These are phyloP conservation scores for Endotrypanum monterogeii DNA, from an alignment of 208 protist species.

Conservation along the genomic window DNA sequence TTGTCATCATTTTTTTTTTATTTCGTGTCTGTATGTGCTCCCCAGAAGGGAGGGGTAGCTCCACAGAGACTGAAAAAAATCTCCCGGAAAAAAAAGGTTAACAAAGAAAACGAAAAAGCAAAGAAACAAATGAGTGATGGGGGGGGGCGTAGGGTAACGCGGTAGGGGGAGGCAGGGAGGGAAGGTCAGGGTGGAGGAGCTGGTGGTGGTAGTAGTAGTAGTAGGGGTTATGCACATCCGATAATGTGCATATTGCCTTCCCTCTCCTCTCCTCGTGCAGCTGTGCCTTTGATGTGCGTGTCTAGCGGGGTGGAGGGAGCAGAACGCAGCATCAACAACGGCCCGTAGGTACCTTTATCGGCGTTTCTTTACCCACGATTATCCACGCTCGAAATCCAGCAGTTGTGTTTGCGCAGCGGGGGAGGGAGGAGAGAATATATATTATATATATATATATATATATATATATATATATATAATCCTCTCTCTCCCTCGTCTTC, in stretches of 20 bases:
- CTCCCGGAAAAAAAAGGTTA: not conserved
- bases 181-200: no score
- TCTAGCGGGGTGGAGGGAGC: not conserved
- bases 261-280: not conserved
- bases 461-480: not conserved
- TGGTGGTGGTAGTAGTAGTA: no score
- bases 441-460: no score
- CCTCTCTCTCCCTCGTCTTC: no score
- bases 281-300: not conserved
- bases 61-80: no score
- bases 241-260: not conserved
- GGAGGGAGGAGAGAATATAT: not conserved
- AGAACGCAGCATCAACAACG: not conserved
- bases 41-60: no score
- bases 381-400: not conserved
- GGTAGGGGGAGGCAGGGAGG: not conserved
- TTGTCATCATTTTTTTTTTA: no score
- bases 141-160: no score
- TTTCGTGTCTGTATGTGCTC: no score
- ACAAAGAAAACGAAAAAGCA: not conserved
- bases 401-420: not conserved
- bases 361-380: not conserved
- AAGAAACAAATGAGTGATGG: not conserved
- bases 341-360: not conserved
- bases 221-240: no score